Conservation (phyloP, 371 early-diverging fungal genomes). For the Mucor irregularis region DNA sequence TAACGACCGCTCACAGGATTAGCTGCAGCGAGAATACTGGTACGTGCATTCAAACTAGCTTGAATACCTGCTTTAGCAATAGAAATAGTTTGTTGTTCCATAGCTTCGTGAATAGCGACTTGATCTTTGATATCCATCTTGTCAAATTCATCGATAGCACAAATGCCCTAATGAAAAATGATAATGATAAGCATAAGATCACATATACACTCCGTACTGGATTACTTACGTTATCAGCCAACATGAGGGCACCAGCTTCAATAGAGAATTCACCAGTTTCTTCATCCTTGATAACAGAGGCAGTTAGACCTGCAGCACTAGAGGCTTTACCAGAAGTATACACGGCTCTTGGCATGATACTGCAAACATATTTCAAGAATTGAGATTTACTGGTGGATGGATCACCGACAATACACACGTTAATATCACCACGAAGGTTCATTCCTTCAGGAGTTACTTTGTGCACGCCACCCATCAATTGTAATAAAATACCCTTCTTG, state of each 20-base stretch:
- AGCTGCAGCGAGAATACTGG: constrained; percentile 98
- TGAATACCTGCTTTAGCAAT: constrained; percentile 99
- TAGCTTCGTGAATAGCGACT: constrained; percentile 99
- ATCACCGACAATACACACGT: constrained; percentile 99
- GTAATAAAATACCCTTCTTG: constrained; percentile 96
- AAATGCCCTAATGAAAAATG: constrained; percentile 78
- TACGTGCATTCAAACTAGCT: constrained; percentile 98
- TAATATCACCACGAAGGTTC: constrained; percentile 97
- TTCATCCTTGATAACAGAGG: constrained; percentile 97
- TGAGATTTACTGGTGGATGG: constrained; percentile 98
- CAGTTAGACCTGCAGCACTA: constrained; percentile 99
- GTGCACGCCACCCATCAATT: constrained; percentile 97
- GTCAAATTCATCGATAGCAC: constrained; percentile 99
- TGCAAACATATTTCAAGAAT: constrained; percentile 92
- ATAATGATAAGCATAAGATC: background rate
- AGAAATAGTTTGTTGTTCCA: constrained; percentile 99
- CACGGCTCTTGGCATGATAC: constrained; percentile 90
- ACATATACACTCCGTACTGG: background rate
- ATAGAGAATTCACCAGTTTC: constrained; percentile 99
- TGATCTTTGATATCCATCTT: constrained; percentile 99
- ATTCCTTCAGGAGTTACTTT: constrained; percentile 95
- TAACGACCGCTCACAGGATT: constrained; percentile 98
- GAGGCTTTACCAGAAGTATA: constrained; percentile 99
- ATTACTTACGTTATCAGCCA: constrained; percentile 94
- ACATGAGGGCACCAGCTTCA: constrained; percentile 99